Base-by-base conservation (phyloP, 164 flowering plant genomes). In the Liquidambar formosana region DNA sequence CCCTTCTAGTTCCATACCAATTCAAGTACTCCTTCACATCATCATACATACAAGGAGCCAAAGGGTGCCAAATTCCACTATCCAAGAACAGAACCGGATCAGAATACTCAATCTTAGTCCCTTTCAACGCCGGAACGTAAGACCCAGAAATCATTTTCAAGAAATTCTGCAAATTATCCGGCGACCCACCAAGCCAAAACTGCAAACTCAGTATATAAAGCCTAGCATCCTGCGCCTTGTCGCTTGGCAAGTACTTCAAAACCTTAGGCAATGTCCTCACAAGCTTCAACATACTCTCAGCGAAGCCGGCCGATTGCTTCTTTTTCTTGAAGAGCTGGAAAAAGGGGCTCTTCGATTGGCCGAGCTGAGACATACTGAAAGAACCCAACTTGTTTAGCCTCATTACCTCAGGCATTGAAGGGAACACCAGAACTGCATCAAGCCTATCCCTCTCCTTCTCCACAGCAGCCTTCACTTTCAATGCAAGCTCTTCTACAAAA, bases 391-490 rank as follows among this genome's bases (percentile, higher is more conserved):
- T 96, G 79, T 96, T 93, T 9, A 93, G 86, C 61, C 99, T 83
- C 99, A 96, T 96, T 21, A 96, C 98, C 66, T 93, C 99, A 68
- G 99, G 99, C 99, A 96, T 96, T 52, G 99, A 96, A 48, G 99
- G 99, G 80, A 96, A 96, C 41, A 96, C 99, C 52, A 96, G 67
- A 8, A 96, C 98, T 5, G 99, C 99, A 75, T 96, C 98, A 28
- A 96, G 82, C 70, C 98, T 85, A 28, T 96, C 98, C 67, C 99
- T 83, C 57, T 90, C 93, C 69, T 89, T 90, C 89, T 96, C 99
- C 52, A 96, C 99, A 0, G 99, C 99, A 33, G 75, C 74, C 64
- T 87, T 93, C 11, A 96, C 90, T 69, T 93, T 96, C 73, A 85
- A 71, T 0, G 99, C 99, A 28, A 96, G 83, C 80, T 96, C 99